phyloP scores from a whole-genome alignment of 2,329 filamentous ascomycete genomes.

The Erysiphe pulchra region DNA sequence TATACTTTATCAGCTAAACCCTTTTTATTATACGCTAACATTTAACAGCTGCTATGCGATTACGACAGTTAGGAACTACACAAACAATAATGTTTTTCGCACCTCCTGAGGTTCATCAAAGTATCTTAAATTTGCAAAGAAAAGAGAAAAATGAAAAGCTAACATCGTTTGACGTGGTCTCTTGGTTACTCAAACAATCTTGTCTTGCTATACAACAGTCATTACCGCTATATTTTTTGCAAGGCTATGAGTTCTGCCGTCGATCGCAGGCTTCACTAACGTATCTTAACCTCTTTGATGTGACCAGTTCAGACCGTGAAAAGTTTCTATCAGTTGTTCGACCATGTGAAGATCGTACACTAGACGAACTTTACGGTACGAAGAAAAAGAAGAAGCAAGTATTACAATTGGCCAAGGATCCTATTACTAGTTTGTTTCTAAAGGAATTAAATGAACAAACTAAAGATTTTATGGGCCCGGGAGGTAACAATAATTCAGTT shows the following conservation, averaged over 20 bases:
- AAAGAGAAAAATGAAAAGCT: background rate
- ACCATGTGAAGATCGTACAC: conserved; percentile 26
- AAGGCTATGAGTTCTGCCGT: conserved; percentile 33
- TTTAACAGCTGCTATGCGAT: conserved; percentile 31
- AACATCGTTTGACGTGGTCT: conserved; percentile 21
- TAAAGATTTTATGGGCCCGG: too few species aligned
- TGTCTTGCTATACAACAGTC: conserved; percentile 32
- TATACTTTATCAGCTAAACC: background rate
- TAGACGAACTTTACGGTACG: conserved; percentile 30
- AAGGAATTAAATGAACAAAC: background rate
- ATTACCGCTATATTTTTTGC: conserved; percentile 28
- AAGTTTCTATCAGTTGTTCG: conserved; percentile 20
- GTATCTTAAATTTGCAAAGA: conserved; percentile 23
- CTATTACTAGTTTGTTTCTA: background rate
- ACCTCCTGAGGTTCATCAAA: conserved; percentile 15
- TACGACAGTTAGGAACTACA: conserved; percentile 26
- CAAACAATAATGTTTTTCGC: conserved; percentile 10
- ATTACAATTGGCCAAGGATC: background rate
- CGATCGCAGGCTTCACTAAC: conserved; percentile 22
- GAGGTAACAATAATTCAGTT: conserved; percentile 15
- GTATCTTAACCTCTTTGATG: conserved; percentile 17
- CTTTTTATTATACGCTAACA: background rate
- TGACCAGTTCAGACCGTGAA: conserved; percentile 14
- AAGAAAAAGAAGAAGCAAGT: conserved; percentile 2
- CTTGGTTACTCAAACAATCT: conserved; percentile 38